Conservation (phyloP, 108 stramenopile species). For the Fistulifera pelliculosa region DNA sequence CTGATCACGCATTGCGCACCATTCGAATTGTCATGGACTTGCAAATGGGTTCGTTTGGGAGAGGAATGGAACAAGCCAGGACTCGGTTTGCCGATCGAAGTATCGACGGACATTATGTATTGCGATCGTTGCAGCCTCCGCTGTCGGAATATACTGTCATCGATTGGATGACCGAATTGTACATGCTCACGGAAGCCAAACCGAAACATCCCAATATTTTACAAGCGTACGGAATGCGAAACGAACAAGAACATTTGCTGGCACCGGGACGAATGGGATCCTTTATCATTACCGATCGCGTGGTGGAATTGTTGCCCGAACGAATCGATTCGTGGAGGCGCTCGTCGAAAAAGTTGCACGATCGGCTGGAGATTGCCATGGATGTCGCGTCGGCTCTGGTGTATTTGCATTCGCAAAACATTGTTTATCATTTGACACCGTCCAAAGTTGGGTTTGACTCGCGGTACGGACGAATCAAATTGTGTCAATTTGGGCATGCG, state of each 20-base stretch:
- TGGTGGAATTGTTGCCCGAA: background rate
- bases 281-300: slow-evolving; percentile 7
- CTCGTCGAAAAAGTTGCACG: background rate
- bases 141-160: slow-evolving; percentile 3
- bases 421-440: slow-evolving; percentile 73
- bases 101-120: slow-evolving; percentile 4
- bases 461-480: slow-evolving; percentile 22
- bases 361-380: slow-evolving; percentile 23
- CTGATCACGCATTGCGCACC: background rate
- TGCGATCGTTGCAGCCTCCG: background rate
- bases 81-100: slow-evolving; percentile 5
- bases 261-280: background rate
- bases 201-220: slow-evolving; percentile 11
- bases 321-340: slow-evolving; percentile 9
- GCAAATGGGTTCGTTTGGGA: background rate
- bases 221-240: slow-evolving; percentile 6
- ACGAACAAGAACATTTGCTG: slow-evolving; percentile 1
- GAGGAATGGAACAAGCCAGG: background rate
- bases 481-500: slow-evolving; percentile 60
- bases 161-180: slow-evolving; percentile 8
- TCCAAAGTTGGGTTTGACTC: slow-evolving; percentile 63
- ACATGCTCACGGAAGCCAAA: slow-evolving; percentile 4
- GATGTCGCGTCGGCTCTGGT: slow-evolving; percentile 27
- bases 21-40: slow-evolving; percentile 12
- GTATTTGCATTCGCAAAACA: slow-evolving; percentile 22